Conservation (phyloP, 2,329 filamentous ascomycete species). For the Penicillium palitans region DNA sequence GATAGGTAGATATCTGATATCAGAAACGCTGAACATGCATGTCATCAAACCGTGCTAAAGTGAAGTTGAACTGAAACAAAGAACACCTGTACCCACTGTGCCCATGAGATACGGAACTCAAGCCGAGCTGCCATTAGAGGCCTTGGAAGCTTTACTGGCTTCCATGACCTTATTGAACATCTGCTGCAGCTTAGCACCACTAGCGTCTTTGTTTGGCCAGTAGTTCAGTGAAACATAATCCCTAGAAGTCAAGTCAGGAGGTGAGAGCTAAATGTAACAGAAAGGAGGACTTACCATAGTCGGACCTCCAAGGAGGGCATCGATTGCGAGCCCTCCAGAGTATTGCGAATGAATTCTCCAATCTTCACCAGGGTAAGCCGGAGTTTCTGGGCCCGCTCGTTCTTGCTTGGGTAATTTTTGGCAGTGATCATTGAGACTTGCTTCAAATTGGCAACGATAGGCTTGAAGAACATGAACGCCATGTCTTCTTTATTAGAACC, state of each 20-base stretch:
- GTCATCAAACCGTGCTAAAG: constrained; percentile 18
- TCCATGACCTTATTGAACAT: constrained; percentile 43
- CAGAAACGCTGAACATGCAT: constrained; percentile 19
- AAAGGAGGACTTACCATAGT: constrained; percentile 43
- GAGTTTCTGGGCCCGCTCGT: constrained; percentile 46
- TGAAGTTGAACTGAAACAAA: constrained; percentile 8
- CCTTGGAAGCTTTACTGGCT: constrained; percentile 30
- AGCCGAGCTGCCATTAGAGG: constrained; percentile 31
- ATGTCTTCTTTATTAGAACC: constrained; percentile 40
- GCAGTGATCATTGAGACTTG: constrained; percentile 49
- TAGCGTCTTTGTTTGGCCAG: constrained; percentile 49
- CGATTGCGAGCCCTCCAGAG: constrained; percentile 41
- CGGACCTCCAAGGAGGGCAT: constrained; percentile 44
- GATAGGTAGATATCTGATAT: constrained; percentile 8
- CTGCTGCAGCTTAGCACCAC: constrained; percentile 37
- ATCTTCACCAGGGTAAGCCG: constrained; percentile 47
- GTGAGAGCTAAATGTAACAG: background rate
- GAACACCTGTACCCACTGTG: constrained; percentile 3
- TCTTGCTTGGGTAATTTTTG: constrained; percentile 46
- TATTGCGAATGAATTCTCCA: constrained; percentile 48
- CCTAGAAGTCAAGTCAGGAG: constrained; percentile 37
- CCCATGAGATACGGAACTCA: background rate
- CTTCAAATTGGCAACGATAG: constrained; percentile 46
- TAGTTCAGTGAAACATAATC: constrained; percentile 47
- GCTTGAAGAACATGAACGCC: constrained; percentile 48